phyloP scores from a whole-genome alignment of 1,284 basidiomycete genomes.

The Pseudozyma pruni region DNA sequence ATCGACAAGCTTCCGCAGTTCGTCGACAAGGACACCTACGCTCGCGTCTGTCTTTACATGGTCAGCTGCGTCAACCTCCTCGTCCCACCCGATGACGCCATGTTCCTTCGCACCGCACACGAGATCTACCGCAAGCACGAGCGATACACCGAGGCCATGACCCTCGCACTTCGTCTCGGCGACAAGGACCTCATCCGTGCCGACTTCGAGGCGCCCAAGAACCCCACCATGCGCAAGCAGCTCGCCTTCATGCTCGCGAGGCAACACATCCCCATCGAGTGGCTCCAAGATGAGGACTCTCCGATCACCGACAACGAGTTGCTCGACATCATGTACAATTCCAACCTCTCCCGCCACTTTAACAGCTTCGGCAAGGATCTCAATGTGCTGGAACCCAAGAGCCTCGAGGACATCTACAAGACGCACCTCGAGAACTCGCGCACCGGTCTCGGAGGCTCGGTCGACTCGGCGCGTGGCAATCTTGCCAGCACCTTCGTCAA shows the following conservation, averaged over 20 bases:
- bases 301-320: slow-evolving; percentile 71
- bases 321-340: slow-evolving; percentile 79
- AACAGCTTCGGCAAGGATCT: slow-evolving; percentile 93
- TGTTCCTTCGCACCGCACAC: slow-evolving; percentile 90
- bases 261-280: slow-evolving; percentile 89
- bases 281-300: slow-evolving; percentile 77
- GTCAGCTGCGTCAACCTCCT: slow-evolving; percentile 90
- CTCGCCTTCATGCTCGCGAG: slow-evolving; percentile 93
- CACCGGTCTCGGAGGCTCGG: slow-evolving; percentile 69
- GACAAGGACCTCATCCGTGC: slow-evolving; percentile 78
- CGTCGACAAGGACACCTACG: slow-evolving; percentile 80
- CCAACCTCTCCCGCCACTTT: slow-evolving; percentile 78
- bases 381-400: slow-evolving; percentile 87
- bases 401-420: slow-evolving; percentile 97
- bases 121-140: slow-evolving; percentile 87
- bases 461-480: slow-evolving; percentile 94
- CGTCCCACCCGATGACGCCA: slow-evolving; percentile 89
- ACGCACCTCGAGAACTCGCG: slow-evolving; percentile 83
- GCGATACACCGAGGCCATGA: slow-evolving; percentile 90
- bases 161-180: slow-evolving; percentile 85
- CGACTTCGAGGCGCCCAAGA: slow-evolving; percentile 65
- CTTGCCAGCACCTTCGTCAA: slow-evolving; percentile 97
- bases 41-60: slow-evolving; percentile 97
- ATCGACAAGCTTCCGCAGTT: slow-evolving; percentile 73
- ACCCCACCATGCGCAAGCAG: slow-evolving; percentile 84